These are phyloP conservation scores for Opeltia flavorubescens DNA, from an alignment of 495 filamentous ascomycete genomes.

Conservation along the genomic window DNA sequence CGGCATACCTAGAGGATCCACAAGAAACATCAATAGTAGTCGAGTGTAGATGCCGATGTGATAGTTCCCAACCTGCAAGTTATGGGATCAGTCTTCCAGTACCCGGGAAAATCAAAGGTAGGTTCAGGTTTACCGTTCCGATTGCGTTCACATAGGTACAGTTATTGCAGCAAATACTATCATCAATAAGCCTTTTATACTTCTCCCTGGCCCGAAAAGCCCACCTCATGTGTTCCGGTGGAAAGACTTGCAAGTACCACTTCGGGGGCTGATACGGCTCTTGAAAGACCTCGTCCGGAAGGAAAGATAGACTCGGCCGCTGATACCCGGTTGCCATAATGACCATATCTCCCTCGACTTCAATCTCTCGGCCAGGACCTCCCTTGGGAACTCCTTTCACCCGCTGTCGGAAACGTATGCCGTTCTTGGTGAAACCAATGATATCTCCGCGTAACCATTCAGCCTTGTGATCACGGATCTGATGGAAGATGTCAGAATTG, in stretches of 20 bases:
- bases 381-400: slow-evolving; percentile 56
- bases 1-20: slow-evolving; percentile 47
- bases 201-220: background rate
- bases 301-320: slow-evolving; percentile 55
- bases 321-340: slow-evolving; percentile 76
- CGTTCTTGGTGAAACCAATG: slow-evolving; percentile 43
- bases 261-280: slow-evolving; percentile 64
- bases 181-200: slow-evolving; percentile 10
- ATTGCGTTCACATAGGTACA: slow-evolving; percentile 75
- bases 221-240: slow-evolving; percentile 33
- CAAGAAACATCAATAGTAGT: slow-evolving; percentile 72
- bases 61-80: slow-evolving; percentile 53
- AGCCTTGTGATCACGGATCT: slow-evolving; percentile 60
- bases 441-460: slow-evolving; percentile 76
- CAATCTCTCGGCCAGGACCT: slow-evolving; percentile 48
- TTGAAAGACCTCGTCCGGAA: slow-evolving; percentile 56
- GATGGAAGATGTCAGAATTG: slow-evolving; percentile 63
- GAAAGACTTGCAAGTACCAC: slow-evolving; percentile 72
- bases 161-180: slow-evolving; percentile 63
- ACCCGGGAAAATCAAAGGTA: background rate
- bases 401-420: slow-evolving; percentile 57
- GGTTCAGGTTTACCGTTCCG: slow-evolving; percentile 29
- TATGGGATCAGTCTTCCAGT: background rate
- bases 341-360: slow-evolving; percentile 59
- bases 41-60: slow-evolving; percentile 84